Percentiles rank a stretch among this genome's conserved stretches.
These are phyloP conservation scores for Euphrasia confusa DNA, from an alignment of 257 asterid species.

Conservation along the genomic window DNA sequence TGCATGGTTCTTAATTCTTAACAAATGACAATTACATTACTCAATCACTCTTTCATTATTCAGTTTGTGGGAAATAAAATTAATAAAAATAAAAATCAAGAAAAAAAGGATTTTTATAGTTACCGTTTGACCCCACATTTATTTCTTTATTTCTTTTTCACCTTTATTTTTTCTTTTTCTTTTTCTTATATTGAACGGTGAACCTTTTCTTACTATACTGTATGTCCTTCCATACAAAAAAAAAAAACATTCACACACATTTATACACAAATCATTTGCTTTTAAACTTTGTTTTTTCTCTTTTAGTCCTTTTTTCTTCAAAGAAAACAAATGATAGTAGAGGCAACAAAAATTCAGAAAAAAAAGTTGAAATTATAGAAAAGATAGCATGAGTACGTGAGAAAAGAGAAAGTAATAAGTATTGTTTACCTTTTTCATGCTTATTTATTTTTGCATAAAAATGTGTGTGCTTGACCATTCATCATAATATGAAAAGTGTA, in stretches of 20 bases:
- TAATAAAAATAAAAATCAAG: neutral
- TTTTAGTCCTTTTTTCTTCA: conserved; percentile 19
- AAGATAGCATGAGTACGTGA: conserved; percentile 26
- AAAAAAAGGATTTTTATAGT: neutral
- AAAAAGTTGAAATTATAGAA: conserved; percentile 10
- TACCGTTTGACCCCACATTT: conserved; percentile 22
- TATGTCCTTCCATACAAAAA: neutral
- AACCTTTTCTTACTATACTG: conserved; percentile 1
- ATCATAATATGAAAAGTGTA: too few relatives aligned
- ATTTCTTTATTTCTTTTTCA: neutral
- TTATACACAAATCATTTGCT: neutral
- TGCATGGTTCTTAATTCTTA: too few relatives aligned
- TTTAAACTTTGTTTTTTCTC: conserved; percentile 19
- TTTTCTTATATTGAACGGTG: neutral
- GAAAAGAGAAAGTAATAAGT: conserved; percentile 26
- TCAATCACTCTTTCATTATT: conserved; percentile 6
- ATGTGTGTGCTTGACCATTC: too few relatives aligned
- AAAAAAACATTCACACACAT: neutral
- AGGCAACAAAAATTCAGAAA: conserved; percentile 42
- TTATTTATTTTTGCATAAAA: conserved; percentile 15
- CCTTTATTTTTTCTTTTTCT: neutral
- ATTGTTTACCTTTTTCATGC: conserved; percentile 36
- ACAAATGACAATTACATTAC: neutral
- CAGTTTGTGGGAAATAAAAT: conserved; percentile 13
- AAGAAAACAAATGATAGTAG: conserved; percentile 15